Evolutionary conservation across 2,329 filamentous ascomycete species (phyloP).

Genomic region (Neospermospora avenae): DNA sequence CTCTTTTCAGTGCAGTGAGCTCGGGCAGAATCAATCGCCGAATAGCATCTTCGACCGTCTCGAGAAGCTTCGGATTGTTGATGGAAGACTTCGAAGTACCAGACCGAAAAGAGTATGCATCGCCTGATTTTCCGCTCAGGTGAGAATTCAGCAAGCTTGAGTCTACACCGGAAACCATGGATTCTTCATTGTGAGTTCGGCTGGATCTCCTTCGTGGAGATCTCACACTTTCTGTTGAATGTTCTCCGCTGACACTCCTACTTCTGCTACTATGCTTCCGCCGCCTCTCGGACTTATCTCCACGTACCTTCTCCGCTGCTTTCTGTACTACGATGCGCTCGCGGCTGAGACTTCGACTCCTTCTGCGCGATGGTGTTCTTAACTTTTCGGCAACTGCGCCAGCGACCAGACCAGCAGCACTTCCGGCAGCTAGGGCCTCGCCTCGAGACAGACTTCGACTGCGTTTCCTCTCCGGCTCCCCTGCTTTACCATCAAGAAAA

Average conservation of each 20-base stretch:
- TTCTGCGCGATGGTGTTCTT: conserved; percentile 54
- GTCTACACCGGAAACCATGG: conserved; percentile 43
- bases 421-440: conserved; percentile 31
- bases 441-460: conserved; percentile 32
- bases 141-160: conserved; percentile 58
- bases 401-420: conserved; percentile 41
- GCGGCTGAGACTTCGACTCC: conserved; percentile 62
- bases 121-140: conserved; percentile 52
- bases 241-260: conserved; percentile 44
- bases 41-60: conserved; percentile 73
- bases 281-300: conserved; percentile 45
- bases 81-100: conserved; percentile 58
- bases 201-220: conserved; percentile 46
- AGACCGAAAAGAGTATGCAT: conserved; percentile 57
- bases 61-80: conserved; percentile 68
- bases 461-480: conserved; percentile 33
- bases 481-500: conserved; percentile 53
- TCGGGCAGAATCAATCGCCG: conserved; percentile 77
- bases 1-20: conserved; percentile 84
- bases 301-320: conserved; percentile 63
- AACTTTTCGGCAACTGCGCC: conserved; percentile 44
- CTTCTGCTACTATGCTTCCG: conserved; percentile 43
- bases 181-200: conserved; percentile 50
- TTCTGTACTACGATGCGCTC: conserved; percentile 63
- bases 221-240: conserved; percentile 44